A percentile compares a stretch with the other conserved stretches of the same genome.
phyloP scores from a whole-genome alignment of 768 basidiomycete genomes.

The Favolaschia claudopus region DNA sequence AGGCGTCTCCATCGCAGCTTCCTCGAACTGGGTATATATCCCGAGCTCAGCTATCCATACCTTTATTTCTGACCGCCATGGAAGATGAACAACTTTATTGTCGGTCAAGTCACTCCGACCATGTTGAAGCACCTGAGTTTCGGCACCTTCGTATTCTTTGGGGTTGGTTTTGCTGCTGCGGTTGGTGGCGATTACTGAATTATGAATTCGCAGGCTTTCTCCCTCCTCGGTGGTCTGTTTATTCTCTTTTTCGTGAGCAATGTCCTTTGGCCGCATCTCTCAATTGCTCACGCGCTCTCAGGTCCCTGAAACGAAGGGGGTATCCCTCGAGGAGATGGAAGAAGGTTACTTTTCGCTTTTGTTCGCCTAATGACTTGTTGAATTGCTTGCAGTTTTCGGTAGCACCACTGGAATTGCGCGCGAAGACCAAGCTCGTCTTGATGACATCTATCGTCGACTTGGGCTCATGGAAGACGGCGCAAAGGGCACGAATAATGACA shows the following conservation, averaged over 20 bases:
- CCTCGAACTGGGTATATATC: constrained; percentile 71
- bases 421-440: constrained; percentile 59
- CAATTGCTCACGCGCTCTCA: constrained; percentile 28
- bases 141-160: constrained; percentile 82
- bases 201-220: constrained; percentile 55
- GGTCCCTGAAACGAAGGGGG: constrained; percentile 79
- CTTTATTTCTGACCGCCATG: neutral
- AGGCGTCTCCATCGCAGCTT: constrained; percentile 77
- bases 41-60: neutral
- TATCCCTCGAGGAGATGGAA: constrained; percentile 80
- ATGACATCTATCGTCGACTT: constrained; percentile 65
- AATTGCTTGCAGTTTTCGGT: constrained; percentile 72
- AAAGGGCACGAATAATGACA: constrained; percentile 22
- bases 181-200: constrained; percentile 4
- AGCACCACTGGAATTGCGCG: constrained; percentile 58
- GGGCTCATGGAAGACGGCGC: constrained; percentile 53
- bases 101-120: constrained; percentile 73
- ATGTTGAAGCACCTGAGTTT: constrained; percentile 72
- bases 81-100: constrained; percentile 82
- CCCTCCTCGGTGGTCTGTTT: constrained; percentile 72
- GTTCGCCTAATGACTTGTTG: neutral
- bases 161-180: constrained; percentile 55
- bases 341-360: constrained; percentile 31
- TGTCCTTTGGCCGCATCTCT: neutral
- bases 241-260: constrained; percentile 66